phyloP scores from a whole-genome alignment of 495 filamentous ascomycete genomes.

The Lichina pygmaea region DNA sequence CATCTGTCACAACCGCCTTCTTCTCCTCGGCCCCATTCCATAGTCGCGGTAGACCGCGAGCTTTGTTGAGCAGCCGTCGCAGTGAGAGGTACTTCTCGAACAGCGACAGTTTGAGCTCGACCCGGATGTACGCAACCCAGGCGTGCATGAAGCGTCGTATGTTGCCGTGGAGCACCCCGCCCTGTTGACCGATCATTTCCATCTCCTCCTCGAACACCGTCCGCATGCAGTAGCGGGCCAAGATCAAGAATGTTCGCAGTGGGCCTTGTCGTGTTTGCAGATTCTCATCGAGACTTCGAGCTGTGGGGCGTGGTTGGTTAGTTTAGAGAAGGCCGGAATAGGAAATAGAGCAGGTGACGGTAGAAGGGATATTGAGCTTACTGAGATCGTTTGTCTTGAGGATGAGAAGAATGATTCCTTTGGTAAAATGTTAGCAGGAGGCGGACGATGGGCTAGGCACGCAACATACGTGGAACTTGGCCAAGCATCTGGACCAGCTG shows the following conservation, averaged over 20 bases:
- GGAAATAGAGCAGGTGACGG: neutral
- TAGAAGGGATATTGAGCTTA: slow-evolving; percentile 12
- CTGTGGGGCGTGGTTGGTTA: slow-evolving; percentile 8
- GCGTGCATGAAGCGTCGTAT: slow-evolving; percentile 26
- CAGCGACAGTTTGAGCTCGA: slow-evolving; percentile 32
- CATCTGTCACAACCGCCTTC: too few relatives aligned
- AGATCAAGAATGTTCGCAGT: slow-evolving; percentile 70
- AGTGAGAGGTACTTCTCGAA: slow-evolving; percentile 28
- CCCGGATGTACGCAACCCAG: slow-evolving; percentile 28
- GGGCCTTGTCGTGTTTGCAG: slow-evolving; percentile 76
- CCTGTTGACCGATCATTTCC: slow-evolving; percentile 31
- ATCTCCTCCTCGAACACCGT: slow-evolving; percentile 74
- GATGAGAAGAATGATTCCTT: slow-evolving; percentile 66
- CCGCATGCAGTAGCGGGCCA: slow-evolving; percentile 74
- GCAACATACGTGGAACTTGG: slow-evolving; percentile 33
- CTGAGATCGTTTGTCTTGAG: slow-evolving; percentile 96
- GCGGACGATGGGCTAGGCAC: neutral
- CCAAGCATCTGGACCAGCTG: slow-evolving; percentile 72
- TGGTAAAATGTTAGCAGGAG: too few relatives aligned
- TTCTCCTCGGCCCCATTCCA: too few relatives aligned
- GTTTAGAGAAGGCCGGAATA: neutral
- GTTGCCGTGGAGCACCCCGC: slow-evolving; percentile 29
- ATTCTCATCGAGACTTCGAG: slow-evolving; percentile 79
- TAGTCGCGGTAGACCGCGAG: too few relatives aligned
- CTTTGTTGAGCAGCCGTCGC: slow-evolving; percentile 10